These are phyloP conservation scores for Penicillium canescens DNA, from an alignment of 495 filamentous ascomycete species.

Conservation along the genomic window DNA sequence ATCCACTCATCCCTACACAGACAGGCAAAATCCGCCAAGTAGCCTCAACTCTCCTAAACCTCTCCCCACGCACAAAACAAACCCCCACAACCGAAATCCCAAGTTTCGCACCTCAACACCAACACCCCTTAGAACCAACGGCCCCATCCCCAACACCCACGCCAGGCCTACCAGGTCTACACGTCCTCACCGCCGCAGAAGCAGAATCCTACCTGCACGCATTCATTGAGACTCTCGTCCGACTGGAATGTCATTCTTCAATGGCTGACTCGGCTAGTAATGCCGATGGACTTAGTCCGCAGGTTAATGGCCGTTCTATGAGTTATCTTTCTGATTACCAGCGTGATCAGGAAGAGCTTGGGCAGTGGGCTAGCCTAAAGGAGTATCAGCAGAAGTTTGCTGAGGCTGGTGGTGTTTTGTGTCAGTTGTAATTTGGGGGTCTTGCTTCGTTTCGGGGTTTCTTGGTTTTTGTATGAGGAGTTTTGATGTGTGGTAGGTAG, in stretches of 20 bases:
- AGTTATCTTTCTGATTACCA: constrained; percentile 48
- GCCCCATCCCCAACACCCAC: constrained; percentile 6
- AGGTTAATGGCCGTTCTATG: constrained; percentile 34
- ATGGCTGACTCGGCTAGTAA: constrained; percentile 12
- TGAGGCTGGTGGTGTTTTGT: constrained; percentile 58
- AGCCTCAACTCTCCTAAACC: constrained; percentile 70
- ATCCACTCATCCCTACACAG: constrained; percentile 15
- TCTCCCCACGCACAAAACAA: constrained; percentile 31
- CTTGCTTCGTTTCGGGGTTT: too few species aligned
- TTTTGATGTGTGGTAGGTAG: too few species aligned
- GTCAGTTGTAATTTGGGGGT: constrained; percentile 19
- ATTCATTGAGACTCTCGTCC: constrained; percentile 70
- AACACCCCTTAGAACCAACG: constrained; percentile 8
- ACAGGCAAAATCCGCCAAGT: constrained; percentile 73
- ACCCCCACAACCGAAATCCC: constrained; percentile 9
- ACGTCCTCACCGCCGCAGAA: constrained; percentile 38
- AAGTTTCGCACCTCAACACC: constrained; percentile 1
- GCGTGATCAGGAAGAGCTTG: constrained; percentile 71
- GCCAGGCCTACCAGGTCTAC: constrained; percentile 23
- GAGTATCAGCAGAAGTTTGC: constrained; percentile 71
- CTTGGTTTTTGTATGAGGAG: too few species aligned
- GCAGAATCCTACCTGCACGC: constrained; percentile 64
- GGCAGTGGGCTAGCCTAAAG: constrained; percentile 71
- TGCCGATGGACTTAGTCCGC: constrained; percentile 23
- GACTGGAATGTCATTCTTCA: constrained; percentile 54